Evolutionary conservation across 169 alveolate genomes (phyloP), one percentile per base, ranked within the genome.

Genomic region (Cryptosporidium felis): DNA sequence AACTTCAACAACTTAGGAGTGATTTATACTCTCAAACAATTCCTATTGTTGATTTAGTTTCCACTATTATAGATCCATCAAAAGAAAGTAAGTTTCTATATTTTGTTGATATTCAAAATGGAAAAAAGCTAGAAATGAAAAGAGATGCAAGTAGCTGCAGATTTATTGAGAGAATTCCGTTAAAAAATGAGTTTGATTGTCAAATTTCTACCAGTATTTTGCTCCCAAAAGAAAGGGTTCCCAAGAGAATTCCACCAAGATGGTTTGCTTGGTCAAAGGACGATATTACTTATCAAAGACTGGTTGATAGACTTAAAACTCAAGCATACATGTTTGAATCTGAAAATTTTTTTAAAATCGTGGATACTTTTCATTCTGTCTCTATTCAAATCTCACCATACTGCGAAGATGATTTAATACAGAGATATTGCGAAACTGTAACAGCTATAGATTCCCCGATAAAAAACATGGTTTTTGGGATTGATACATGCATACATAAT

Each of bases 231-330:
- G 85, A 74, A 32, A 74, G 30, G 18, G 21, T 53, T 16, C 85
- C 85, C 4, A 53, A 34, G 14, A 56, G 41, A 3, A 53, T 74
- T 74, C 9, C 65, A 2, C 74, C 59, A 51, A 74, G 41, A 21
- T 74, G 85, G 85, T 74, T 74, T 49, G 9, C 34, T 12, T 74
- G 85, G 85, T 74, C 85, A 51, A 74, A 74, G 32, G 58, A 74
- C n/a, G 85, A 74, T 36, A 36, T 56, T 18, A 44, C 45, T 74
- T 74, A 51, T 30, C 85, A 74, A 21, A 74, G 85, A 53, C 58
- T 74, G 23, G 12, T 74, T 1, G 85, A 74, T 56, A 49, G 85
- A 51, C 58, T 74, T 49, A 74, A 53, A 58, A 23, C 74, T 28
- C 85, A 74, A 49, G 23, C 67, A 53, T 74, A 74, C 41, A 74